These are phyloP conservation scores for Camillea tinctor DNA, from an alignment of 2,329 filamentous ascomycete species.

Conservation along the genomic window DNA sequence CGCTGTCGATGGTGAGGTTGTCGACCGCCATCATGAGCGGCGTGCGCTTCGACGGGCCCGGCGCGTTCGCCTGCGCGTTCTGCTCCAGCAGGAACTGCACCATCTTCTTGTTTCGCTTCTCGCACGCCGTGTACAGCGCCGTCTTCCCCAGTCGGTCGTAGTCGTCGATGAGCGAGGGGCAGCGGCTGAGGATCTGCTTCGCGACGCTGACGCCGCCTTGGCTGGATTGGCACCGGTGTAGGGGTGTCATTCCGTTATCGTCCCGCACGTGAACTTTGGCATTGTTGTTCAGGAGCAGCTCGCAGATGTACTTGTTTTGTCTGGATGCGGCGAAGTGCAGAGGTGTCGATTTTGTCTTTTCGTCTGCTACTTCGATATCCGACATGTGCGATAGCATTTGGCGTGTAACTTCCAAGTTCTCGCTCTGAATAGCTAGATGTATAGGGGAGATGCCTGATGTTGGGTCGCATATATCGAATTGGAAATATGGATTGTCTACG, in stretches of 20 bases:
- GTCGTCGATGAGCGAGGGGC: slow-evolving; percentile 18
- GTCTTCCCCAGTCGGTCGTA: slow-evolving; percentile 28
- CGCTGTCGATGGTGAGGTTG: slow-evolving; percentile 13
- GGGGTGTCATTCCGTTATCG: slow-evolving; percentile 19
- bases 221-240: slow-evolving; percentile 29
- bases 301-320: slow-evolving; percentile 26
- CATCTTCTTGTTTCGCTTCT: slow-evolving; percentile 31
- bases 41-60: slow-evolving; percentile 21
- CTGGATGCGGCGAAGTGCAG: slow-evolving; percentile 33
- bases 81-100: slow-evolving; percentile 21
- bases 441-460: slow-evolving; percentile 24
- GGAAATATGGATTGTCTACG: slow-evolving; percentile 22
- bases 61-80: slow-evolving; percentile 26
- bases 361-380: slow-evolving; percentile 19
- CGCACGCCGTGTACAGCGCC: slow-evolving; percentile 30
- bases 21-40: slow-evolving; percentile 29
- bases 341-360: slow-evolving; percentile 24
- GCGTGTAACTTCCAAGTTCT: slow-evolving; percentile 25
- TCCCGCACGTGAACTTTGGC: slow-evolving; percentile 29
- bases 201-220: slow-evolving; percentile 26
- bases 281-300: slow-evolving; percentile 27
- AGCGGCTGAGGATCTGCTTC: slow-evolving; percentile 21
- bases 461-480: slow-evolving; percentile 24
- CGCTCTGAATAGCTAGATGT: slow-evolving; percentile 23
- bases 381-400: slow-evolving; percentile 25